Conservation (phyloP, 2,329 filamentous ascomycete species). For the Bipolaris cookei region DNA sequence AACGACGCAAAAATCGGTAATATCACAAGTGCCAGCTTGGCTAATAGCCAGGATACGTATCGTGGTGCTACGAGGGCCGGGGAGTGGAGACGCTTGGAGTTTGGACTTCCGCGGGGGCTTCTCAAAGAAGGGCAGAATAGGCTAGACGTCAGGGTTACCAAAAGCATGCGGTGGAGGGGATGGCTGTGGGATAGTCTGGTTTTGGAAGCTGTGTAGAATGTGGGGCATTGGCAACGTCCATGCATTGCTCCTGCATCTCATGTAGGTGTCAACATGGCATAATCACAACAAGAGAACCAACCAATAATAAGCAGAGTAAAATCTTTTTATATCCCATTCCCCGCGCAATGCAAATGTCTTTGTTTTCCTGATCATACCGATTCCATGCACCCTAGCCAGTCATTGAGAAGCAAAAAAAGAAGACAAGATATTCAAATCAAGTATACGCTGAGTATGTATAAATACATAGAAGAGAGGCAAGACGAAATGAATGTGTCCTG, state of each 20-base stretch:
- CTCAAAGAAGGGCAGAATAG: conserved; percentile 47
- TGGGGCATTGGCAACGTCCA: neutral
- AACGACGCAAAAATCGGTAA: conserved; percentile 53
- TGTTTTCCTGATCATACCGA: conserved; percentile 9
- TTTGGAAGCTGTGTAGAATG: conserved; percentile 41
- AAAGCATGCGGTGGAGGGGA: conserved; percentile 48
- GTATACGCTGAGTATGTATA: conserved; percentile 10
- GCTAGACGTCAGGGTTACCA: conserved; percentile 48
- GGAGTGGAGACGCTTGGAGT: conserved; percentile 58
- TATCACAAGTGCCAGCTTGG: conserved; percentile 47
- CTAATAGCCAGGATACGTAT: conserved; percentile 57
- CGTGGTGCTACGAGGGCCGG: conserved; percentile 56
- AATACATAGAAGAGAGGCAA: conserved; percentile 15
- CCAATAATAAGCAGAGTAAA: neutral
- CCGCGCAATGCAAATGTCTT: conserved; percentile 7
- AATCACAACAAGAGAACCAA: neutral
- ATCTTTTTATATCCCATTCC: neutral
- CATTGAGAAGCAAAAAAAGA: conserved; percentile 3
- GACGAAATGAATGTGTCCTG: conserved; percentile 12
- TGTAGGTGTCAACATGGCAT: too few relatives aligned
- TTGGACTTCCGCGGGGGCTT: conserved; percentile 35
- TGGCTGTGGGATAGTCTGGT: conserved; percentile 54
- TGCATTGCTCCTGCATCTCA: neutral
- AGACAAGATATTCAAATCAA: conserved; percentile 2
- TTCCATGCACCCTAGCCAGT: conserved; percentile 13